phyloP scores from a whole-genome alignment of 2,329 filamentous ascomycete genomes.

The Stachybotrys elegans region DNA sequence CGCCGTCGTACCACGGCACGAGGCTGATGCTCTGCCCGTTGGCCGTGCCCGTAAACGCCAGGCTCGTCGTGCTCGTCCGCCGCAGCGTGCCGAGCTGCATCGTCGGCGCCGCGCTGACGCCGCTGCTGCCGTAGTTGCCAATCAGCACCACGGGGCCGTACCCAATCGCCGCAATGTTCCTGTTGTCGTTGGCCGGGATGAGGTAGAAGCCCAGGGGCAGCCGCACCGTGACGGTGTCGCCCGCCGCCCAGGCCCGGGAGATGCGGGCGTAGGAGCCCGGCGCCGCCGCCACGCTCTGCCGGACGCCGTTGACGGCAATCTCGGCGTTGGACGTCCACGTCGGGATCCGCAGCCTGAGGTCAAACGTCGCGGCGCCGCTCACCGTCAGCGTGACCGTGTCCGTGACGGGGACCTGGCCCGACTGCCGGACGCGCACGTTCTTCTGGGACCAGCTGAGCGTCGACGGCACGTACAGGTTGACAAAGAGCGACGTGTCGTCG shows the following conservation, averaged over 20 bases:
- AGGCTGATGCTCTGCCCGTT: conserved; percentile 23
- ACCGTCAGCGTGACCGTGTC: conserved; percentile 35
- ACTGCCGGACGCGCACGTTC: conserved; percentile 34
- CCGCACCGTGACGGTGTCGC: conserved; percentile 35
- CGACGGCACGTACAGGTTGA: conserved; percentile 45
- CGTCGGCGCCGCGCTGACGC: conserved; percentile 19
- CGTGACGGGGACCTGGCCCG: conserved; percentile 34
- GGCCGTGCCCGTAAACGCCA: conserved; percentile 28
- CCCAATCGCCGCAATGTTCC: conserved; percentile 35
- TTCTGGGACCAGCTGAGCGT: conserved; percentile 37
- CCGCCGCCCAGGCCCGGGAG: conserved; percentile 33
- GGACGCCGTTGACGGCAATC: conserved; percentile 36
- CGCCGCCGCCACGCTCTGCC: conserved; percentile 13
- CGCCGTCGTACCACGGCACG: conserved; percentile 33
- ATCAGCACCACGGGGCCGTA: conserved; percentile 41
- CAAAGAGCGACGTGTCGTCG: conserved; percentile 34
- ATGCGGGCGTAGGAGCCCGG: conserved; percentile 37
- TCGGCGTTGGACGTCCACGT: conserved; percentile 35
- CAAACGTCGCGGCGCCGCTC: conserved; percentile 24
- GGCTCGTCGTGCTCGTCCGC: conserved; percentile 8
- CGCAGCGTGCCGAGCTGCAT: conserved; percentile 22
- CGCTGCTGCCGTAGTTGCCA: conserved; percentile 36
- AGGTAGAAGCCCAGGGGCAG: conserved; percentile 39
- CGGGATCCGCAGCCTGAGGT: conserved; percentile 39
- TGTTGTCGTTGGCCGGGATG: conserved; percentile 42